A percentile compares a stretch with the other conserved stretches of the same genome.
Evolutionary conservation across 164 flowering plant genomes (phyloP).

Genomic region (Brasenia schreberi): DNA sequence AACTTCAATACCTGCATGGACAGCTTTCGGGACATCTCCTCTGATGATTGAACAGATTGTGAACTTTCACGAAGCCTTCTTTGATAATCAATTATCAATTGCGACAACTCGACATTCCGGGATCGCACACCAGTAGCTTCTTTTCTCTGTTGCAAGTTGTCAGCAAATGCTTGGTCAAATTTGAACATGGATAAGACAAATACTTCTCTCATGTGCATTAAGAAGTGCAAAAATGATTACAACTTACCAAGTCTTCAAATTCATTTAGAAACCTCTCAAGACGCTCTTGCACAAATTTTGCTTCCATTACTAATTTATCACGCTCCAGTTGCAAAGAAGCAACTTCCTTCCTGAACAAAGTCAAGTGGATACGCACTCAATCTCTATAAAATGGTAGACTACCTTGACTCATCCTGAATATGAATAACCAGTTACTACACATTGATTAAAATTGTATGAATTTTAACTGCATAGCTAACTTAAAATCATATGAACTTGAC

Average conservation of each 20-base stretch:
- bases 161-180: not conserved
- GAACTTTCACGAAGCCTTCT: constrained; percentile 61
- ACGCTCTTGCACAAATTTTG: constrained; percentile 46
- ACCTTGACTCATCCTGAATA: too few species aligned
- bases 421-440: too few species aligned
- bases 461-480: too few species aligned
- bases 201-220: not conserved
- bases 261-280: constrained; percentile 52
- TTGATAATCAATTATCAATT: constrained; percentile 69
- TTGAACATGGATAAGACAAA: not conserved
- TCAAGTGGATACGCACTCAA: too few species aligned
- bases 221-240: not conserved
- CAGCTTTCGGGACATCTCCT: constrained; percentile 64
- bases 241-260: constrained; percentile 45
- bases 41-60: constrained; percentile 44
- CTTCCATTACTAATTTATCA: constrained; percentile 53
- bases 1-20: constrained; percentile 49
- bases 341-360: constrained; percentile 24
- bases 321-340: constrained; percentile 39
- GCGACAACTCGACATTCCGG: constrained; percentile 85
- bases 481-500: too few species aligned
- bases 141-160: constrained; percentile 29
- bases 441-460: too few species aligned
- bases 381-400: too few species aligned
- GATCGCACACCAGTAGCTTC: constrained; percentile 46